Evolutionary conservation across 495 filamentous ascomycete species (phyloP), one percentile per base, ranked within the genome.

Genomic region (Xylaria castorea): DNA sequence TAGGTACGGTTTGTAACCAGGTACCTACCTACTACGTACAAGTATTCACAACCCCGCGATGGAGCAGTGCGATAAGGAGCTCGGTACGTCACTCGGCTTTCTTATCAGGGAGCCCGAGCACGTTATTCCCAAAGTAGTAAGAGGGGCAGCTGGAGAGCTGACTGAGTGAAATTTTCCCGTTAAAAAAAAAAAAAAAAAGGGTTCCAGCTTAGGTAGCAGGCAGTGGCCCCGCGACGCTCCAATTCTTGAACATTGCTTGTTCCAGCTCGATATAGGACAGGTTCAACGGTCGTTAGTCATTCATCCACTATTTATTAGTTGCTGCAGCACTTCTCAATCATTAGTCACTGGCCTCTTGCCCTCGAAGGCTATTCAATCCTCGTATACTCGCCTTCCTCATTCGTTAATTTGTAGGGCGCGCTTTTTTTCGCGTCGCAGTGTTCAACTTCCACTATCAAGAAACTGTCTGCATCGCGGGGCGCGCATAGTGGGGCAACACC

Each of bases 81-180:
- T n/a, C 2, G 22, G 36, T 46, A 62, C 67, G 67, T 70, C 67
- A 70, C 67, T 62, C 36, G 8, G 34, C 34, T 18, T 30, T 14
- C 53, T 62, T 70, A 70, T 70, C 68, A 25, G 32, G 42, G 20
- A 6, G 7, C 8, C 11, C 40, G 42, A 18, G 0, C 8, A 22
- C 30, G 20, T 55, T 62, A 72, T 63, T 42, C 67, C 44, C 20
- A 51, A 77, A 73, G 38, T 0, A 55, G 76, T 76, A 78, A 58
- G 78, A 80, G 76, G 78, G 78, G 78, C 46, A 78, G 64, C 68
- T 69, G 71, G 61, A 72, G 73, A 50, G 36, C 14, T 63, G 44
- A 18, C 5, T 20, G 14, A 44, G 16, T 27, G 22, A 65, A 64
- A 62, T 62, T 70, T 62, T 42, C 20, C 40, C n/a, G 4, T 30